A percentile compares a stretch with the other conserved stretches of the same genome.
These are phyloP conservation scores for Lyophyllum atratum DNA, from an alignment of 768 basidiomycete species.

Conservation along the genomic window DNA sequence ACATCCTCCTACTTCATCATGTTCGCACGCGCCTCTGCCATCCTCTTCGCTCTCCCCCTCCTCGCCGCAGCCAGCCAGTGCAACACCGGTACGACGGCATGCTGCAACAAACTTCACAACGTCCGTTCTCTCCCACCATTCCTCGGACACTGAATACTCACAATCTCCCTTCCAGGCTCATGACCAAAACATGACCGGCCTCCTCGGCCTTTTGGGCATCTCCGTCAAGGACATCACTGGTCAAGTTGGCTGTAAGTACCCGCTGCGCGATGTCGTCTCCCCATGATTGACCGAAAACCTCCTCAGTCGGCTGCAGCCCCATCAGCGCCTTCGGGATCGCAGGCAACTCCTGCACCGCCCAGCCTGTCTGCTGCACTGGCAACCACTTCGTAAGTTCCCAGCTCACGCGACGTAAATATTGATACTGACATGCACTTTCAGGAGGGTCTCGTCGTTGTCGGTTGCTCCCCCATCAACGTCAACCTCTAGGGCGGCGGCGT, in stretches of 20 bases:
- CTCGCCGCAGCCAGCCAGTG: not conserved
- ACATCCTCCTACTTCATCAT: not conserved
- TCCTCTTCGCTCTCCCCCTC: not conserved
- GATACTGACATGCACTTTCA: too few relatives aligned
- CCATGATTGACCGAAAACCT: too few relatives aligned
- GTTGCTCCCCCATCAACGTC: too few relatives aligned
- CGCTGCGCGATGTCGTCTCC: not conserved
- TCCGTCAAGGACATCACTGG: not conserved
- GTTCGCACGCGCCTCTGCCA: not conserved
- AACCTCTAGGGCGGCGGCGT: too few relatives aligned
- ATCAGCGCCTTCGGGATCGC: not conserved
- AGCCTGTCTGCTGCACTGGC: not conserved
- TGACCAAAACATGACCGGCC: not conserved
- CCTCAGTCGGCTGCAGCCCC: not conserved
- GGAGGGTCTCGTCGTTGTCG: too few relatives aligned
- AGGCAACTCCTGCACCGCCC: not conserved
- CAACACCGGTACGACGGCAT: not conserved
- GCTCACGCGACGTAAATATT: too few relatives aligned
- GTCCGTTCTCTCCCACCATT: not conserved
- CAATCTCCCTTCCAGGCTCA: not conserved
- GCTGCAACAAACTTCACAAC: not conserved
- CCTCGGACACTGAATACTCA: not conserved
- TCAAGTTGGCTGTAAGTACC: not conserved
- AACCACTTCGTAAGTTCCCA: not conserved
- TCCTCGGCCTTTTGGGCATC: not conserved